Percentiles rank a stretch among this genome's conserved stretches.
phyloP scores from a whole-genome alignment of 1,139 yeast species.

The Debaryomyces singareniensis region DNA sequence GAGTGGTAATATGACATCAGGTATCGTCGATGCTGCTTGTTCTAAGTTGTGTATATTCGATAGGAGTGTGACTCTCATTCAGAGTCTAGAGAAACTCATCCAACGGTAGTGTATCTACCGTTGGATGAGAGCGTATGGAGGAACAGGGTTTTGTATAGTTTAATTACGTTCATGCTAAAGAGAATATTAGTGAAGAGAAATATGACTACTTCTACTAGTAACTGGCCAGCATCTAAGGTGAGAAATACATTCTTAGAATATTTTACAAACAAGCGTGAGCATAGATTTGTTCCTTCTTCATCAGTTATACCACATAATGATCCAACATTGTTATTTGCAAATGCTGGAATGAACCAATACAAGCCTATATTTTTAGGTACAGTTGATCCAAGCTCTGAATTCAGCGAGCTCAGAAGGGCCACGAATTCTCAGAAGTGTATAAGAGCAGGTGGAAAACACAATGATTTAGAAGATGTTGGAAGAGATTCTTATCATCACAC shows the following conservation, averaged over 20 bases:
- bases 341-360: slow-evolving; percentile 99
- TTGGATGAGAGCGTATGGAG: too few relatives aligned
- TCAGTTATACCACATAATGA: slow-evolving; percentile 97
- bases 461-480: slow-evolving; percentile 97
- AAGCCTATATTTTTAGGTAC: slow-evolving; percentile 96
- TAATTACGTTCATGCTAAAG: slow-evolving; percentile 13
- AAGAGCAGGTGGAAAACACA: slow-evolving; percentile 99
- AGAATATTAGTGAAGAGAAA: slow-evolving; percentile 9
- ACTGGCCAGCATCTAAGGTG: slow-evolving; percentile 71
- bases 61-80: too few relatives aligned
- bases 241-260: slow-evolving; percentile 82
- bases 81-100: too few relatives aligned
- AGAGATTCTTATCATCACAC: slow-evolving; percentile 97
- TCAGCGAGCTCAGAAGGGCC: slow-evolving; percentile 79
- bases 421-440: slow-evolving; percentile 96
- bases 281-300: slow-evolving; percentile 83
- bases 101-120: too few relatives aligned
- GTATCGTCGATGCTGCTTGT: too few relatives aligned
- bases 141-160: too few relatives aligned
- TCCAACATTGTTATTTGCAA: slow-evolving; percentile 90
- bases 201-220: slow-evolving; percentile 13
- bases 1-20: too few relatives aligned
- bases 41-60: too few relatives aligned
- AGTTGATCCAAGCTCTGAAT: slow-evolving; percentile 88
- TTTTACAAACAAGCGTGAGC: slow-evolving; percentile 58